phyloP scores from a whole-genome alignment of 1,284 basidiomycete genomes.

The Erythrobasidium hasegawianum region DNA sequence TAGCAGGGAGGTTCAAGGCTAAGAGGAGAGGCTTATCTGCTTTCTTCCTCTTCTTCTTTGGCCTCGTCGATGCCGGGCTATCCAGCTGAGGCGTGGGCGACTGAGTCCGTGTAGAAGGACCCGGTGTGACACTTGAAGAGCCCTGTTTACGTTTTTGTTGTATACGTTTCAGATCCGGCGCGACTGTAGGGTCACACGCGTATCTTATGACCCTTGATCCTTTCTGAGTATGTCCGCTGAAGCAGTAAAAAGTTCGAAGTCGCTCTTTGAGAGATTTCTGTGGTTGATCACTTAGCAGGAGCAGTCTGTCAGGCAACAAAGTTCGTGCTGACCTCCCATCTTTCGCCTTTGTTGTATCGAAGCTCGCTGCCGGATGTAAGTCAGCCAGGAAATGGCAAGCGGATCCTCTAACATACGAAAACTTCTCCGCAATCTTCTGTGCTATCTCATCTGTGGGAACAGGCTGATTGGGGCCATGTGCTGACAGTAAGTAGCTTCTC shows the following conservation, averaged over 20 bases:
- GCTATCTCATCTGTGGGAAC: not conserved
- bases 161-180: slow-evolving; percentile 4
- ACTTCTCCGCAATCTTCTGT: slow-evolving; percentile 2
- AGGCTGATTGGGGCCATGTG: not conserved
- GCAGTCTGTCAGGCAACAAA: no score
- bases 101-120: no score
- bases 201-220: not conserved
- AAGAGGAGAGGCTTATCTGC: no score
- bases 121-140: not conserved
- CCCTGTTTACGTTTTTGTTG: not conserved
- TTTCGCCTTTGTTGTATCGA: not conserved
- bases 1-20: no score
- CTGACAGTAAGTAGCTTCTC: slow-evolving; percentile 5
- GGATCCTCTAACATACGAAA: not conserved
- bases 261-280: slow-evolving; percentile 23
- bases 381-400: not conserved
- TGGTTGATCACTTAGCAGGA: no score
- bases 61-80: no score
- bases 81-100: no score
- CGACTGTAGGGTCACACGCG: slow-evolving; percentile 21
- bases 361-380: not conserved
- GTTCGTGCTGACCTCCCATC: slow-evolving; percentile 23
- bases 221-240: slow-evolving; percentile 11
- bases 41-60: no score
- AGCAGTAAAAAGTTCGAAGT: slow-evolving; percentile 22